A percentile compares a stretch with the other conserved stretches of the same genome.
Conservation (phyloP, 148 eudicot species). For the Hydrangea macrophylla region DNA sequence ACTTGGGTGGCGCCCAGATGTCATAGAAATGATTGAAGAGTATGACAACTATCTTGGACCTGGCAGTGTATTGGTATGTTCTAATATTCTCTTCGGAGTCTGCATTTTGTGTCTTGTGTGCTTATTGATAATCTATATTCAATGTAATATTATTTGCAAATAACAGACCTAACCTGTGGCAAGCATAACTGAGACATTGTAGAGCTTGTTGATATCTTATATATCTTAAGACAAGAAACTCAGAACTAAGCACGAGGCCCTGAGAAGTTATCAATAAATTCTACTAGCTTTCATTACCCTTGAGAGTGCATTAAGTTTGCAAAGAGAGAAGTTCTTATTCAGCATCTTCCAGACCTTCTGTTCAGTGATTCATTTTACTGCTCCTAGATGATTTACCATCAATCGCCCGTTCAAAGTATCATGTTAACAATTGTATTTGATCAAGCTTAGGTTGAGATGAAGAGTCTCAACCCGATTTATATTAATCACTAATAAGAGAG, state of each 20-base stretch:
- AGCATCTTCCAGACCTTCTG: neutral
- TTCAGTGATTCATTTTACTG: neutral
- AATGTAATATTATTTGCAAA: neutral
- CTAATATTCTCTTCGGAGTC: neutral
- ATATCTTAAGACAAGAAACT: no score
- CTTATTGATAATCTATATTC: neutral
- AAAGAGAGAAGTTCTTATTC: neutral
- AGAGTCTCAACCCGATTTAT: no score
- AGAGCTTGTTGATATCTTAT: no score
- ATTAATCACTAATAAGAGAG: no score
- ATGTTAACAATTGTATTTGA: no score
- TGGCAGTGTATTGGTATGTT: constrained; percentile 84
- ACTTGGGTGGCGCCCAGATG: constrained; percentile 93
- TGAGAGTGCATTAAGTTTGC: neutral
- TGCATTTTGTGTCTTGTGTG: neutral
- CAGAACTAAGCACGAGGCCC: no score
- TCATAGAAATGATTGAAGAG: constrained; percentile 79
- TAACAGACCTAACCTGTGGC: no score
- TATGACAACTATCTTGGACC: constrained; percentile 94
- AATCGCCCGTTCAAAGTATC: no score
- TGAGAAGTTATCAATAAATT: no score
- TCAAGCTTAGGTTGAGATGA: no score
- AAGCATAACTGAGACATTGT: no score
- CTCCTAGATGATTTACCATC: neutral
- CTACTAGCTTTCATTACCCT: no score